Evolutionary conservation across 352 stramenopile genomes (phyloP).

Genomic region (Globisporangium alternatum): DNA sequence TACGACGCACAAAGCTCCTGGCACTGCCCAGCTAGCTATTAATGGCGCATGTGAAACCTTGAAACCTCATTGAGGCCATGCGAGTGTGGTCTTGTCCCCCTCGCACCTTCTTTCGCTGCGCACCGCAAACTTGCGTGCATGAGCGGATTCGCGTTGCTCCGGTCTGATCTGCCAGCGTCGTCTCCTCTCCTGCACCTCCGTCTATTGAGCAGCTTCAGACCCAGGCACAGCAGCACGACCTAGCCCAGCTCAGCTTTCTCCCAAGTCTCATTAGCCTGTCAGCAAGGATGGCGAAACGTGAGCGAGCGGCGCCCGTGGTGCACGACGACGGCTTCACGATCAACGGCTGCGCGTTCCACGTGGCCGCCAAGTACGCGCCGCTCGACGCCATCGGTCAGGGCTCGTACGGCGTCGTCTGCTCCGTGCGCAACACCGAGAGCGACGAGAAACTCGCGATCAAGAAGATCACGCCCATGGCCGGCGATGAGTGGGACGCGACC

Average conservation of each 20-base stretch:
- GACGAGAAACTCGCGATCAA: constrained; percentile 90
- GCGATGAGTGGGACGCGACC: constrained; percentile 87
- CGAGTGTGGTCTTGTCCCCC: background rate
- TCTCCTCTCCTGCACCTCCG: background rate
- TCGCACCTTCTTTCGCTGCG: background rate
- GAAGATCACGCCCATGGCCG: constrained; percentile 91
- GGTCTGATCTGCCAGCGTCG: constrained; percentile 4
- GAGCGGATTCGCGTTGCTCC: constrained; percentile 12
- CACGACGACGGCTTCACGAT: constrained; percentile 79
- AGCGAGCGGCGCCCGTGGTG: constrained; percentile 53
- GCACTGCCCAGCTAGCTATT: background rate
- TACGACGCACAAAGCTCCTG: background rate
- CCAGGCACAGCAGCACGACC: background rate
- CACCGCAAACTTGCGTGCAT: constrained; percentile 6
- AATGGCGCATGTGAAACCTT: constrained; percentile 12
- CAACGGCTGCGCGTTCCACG: constrained; percentile 81
- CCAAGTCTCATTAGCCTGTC: background rate
- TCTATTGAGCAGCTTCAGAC: background rate
- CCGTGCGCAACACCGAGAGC: constrained; percentile 73
- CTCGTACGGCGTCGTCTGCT: constrained; percentile 93
- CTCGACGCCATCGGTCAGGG: constrained; percentile 89
- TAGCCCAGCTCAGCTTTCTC: background rate
- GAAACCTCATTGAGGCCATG: constrained; percentile 4
- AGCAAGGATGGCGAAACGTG: constrained; percentile 55
- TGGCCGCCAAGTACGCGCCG: constrained; percentile 78